Percentiles rank a stretch among this genome's conserved stretches.
Evolutionary conservation across 305 asterid genomes (phyloP).

Genomic region (Lippia alba): DNA sequence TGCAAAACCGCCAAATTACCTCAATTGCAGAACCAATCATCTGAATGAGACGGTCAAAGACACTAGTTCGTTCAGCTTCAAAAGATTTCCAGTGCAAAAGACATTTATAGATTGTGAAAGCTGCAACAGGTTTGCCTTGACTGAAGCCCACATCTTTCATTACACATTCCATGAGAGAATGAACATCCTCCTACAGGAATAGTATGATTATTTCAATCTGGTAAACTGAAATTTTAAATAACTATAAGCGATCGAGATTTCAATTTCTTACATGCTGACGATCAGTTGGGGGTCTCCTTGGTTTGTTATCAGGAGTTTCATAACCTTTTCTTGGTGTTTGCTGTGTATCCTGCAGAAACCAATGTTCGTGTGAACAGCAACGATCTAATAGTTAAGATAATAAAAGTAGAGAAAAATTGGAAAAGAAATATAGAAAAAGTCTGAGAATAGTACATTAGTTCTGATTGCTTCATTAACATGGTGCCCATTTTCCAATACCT

Average conservation of each 20-base stretch:
- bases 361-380: slow-evolving; percentile 20
- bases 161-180: slow-evolving; percentile 86
- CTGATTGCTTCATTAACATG: slow-evolving; percentile 58
- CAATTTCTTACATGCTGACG: slow-evolving; percentile 64
- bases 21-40: slow-evolving; percentile 97
- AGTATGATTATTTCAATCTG: slow-evolving; percentile 26
- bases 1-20: slow-evolving; percentile 50
- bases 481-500: slow-evolving; percentile 88
- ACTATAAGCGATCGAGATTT: slow-evolving; percentile 21
- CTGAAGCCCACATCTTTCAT: slow-evolving; percentile 92
- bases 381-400: slow-evolving; percentile 7
- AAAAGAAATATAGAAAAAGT: slow-evolving; percentile 10
- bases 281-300: slow-evolving; percentile 79
- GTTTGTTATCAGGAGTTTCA: slow-evolving; percentile 86
- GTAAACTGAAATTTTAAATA: slow-evolving; percentile 30
- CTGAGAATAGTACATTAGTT: slow-evolving; percentile 50
- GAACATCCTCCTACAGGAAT: slow-evolving; percentile 90
- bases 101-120: slow-evolving; percentile 95
- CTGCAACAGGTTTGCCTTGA: slow-evolving; percentile 97
- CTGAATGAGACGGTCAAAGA: slow-evolving; percentile 96
- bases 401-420: neutral
- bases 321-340: slow-evolving; percentile 60
- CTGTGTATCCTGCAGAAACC: slow-evolving; percentile 63
- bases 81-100: slow-evolving; percentile 98
- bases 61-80: slow-evolving; percentile 98